Percentiles rank a stretch among this genome's conserved stretches.
These are phyloP conservation scores for Trichoderma asperelloides DNA, from an alignment of 495 filamentous ascomycete genomes.

Conservation along the genomic window DNA sequence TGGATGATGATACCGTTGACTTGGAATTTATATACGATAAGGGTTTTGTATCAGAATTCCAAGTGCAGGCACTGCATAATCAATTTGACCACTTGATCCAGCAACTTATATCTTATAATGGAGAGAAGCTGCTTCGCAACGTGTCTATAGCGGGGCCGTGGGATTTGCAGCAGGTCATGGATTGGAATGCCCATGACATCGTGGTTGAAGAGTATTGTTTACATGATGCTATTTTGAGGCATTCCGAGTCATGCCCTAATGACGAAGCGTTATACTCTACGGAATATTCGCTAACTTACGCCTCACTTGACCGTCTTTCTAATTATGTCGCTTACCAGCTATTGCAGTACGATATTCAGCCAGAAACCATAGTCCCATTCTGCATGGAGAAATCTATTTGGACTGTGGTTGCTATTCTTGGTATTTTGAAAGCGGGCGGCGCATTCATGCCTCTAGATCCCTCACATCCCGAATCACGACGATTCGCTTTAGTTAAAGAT, in stretches of 20 bases:
- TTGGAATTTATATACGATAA: constrained; percentile 11
- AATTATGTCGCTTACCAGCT: not conserved
- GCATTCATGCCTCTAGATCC: constrained; percentile 1
- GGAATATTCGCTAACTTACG: not conserved
- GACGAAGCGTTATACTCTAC: not conserved
- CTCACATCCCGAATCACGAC: not conserved
- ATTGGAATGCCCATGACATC: not conserved
- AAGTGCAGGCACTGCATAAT: constrained; percentile 15
- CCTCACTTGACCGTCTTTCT: not conserved
- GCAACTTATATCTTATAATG: not conserved
- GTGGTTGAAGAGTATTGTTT: not conserved
- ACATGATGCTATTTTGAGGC: not conserved
- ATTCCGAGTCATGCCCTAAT: not conserved
- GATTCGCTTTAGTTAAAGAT: not conserved
- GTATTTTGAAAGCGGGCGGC: not conserved
- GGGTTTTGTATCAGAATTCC: constrained; percentile 10
- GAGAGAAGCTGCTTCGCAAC: not conserved
- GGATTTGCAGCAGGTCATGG: not conserved
- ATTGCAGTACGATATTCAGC: not conserved
- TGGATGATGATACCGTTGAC: not conserved
- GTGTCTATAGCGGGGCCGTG: not conserved
- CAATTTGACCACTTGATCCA: constrained; percentile 14
- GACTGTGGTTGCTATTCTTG: not conserved
- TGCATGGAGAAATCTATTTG: constrained; percentile 8
- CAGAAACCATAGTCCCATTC: not conserved